Evolutionary conservation across 768 basidiomycete species (phyloP), one percentile per base, ranked within the genome.

Genomic region (Collybiopsis luxurians): DNA sequence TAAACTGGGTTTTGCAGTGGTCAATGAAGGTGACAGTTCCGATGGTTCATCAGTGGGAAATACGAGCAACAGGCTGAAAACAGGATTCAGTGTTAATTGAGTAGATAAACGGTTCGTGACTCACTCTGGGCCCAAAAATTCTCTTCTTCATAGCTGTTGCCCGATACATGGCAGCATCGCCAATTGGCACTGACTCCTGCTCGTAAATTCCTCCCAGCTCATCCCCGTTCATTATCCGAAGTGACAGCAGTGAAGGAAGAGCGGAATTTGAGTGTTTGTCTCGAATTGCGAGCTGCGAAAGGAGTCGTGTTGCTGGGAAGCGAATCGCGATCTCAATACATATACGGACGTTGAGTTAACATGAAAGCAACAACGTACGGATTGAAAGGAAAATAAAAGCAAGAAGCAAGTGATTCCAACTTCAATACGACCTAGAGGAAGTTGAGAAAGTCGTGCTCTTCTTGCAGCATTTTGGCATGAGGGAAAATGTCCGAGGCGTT

Each of bases 331-430:
- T 63, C 59, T 11, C 61, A 27, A 15, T 11, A 30, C n/a, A n/a
- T n/a, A n/a, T n/a, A 44, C 40, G 36, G 27, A n/a, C 28, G 4
- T n/a, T 31, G 2, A 27, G 4, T 4, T 12, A 5, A 5, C 42
- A 4, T 21, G 28, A 2, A 54, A 15, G 30, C 9, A 17, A 44
- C 11, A 26, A 44, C 21, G 62, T 72, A 88, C 90, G 38, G 88
- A 90, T 68, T 98, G 95, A 27, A 98, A n/a, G n/a, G n/a, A n/a
- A n/a, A n/a, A n/a, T n/a, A 75, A 28, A 94, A 91, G 30, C 88
- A 95, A 91, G 73, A 95, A 98, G 72, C 95, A 98, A 0, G 94
- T 96, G 68, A 90, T 92, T 43, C 89, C 87, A 73, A 90, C 87
- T 67, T 92, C 92, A 42, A 84, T 65, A 21, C 92, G 75, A 5